phyloP scores from a whole-genome alignment of 169 alveolate species.

The Cryptosporidium baileyi region DNA sequence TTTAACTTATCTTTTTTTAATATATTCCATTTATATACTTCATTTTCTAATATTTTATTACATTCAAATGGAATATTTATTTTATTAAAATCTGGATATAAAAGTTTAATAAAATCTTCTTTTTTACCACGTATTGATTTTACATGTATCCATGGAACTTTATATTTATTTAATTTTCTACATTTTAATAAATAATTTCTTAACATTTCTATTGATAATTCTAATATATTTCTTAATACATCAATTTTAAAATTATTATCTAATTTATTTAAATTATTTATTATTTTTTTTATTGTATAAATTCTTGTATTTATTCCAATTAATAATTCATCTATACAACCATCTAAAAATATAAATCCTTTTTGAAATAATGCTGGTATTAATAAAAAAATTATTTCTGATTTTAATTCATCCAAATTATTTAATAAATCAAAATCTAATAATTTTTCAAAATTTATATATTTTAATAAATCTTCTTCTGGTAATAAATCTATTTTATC shows the following conservation, averaged over 20 bases:
- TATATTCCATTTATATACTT: neutral
- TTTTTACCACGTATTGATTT: neutral
- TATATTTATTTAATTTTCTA: constrained; percentile 3
- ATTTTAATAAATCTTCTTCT: neutral
- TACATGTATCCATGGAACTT: constrained; percentile 8
- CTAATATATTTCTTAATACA: neutral
- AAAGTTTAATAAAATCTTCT: neutral
- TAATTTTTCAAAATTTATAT: neutral
- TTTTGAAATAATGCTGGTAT: neutral
- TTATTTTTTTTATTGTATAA: neutral
- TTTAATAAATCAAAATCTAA: neutral
- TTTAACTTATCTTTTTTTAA: neutral
- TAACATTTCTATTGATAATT: neutral
- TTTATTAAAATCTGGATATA: neutral
- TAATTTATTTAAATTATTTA: neutral
- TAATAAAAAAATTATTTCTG: neutral
- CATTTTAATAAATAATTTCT: neutral
- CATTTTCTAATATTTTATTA: neutral
- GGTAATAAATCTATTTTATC: neutral
- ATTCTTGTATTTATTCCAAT: neutral
- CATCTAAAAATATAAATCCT: neutral
- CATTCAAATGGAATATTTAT: neutral
- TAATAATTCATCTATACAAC: neutral
- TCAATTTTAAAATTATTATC: neutral
- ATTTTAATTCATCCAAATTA: neutral